A percentile compares a stretch with the other conserved stretches of the same genome.
Evolutionary conservation across 352 stramenopile genomes (phyloP).

Genomic region (Pythium oligandrum): DNA sequence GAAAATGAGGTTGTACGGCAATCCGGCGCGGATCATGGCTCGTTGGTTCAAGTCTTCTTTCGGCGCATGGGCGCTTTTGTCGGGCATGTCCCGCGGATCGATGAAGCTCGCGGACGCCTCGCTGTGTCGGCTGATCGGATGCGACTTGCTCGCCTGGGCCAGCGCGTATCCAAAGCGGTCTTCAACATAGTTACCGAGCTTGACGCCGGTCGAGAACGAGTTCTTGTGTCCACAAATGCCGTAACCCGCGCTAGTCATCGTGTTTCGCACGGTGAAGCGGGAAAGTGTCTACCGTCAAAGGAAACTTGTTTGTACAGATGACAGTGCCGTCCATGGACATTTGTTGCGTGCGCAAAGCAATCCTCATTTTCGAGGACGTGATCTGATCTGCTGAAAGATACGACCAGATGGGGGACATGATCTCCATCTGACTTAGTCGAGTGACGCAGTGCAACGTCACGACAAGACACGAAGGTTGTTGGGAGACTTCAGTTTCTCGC

Average conservation of each 20-base stretch:
- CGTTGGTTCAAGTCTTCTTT: conserved; percentile 46
- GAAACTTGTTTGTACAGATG: too few relatives aligned
- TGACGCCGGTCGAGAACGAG: conserved; percentile 63
- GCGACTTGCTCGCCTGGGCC: conserved; percentile 26
- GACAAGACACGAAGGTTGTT: too few relatives aligned
- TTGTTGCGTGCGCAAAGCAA: too few relatives aligned
- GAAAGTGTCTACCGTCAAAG: conserved; percentile 2
- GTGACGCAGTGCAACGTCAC: too few relatives aligned
- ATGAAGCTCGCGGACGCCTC: conserved; percentile 54
- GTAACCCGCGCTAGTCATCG: conserved; percentile 46
- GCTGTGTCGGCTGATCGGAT: conserved; percentile 37
- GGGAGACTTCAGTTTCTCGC: too few relatives aligned
- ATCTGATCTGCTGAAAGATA: too few relatives aligned
- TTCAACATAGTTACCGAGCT: conserved; percentile 83
- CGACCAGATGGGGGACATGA: too few relatives aligned
- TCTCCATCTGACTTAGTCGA: too few relatives aligned
- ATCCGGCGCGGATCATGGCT: conserved; percentile 42
- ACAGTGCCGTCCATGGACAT: too few relatives aligned
- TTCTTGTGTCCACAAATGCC: conserved; percentile 85
- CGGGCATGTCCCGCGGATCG: conserved; percentile 42
- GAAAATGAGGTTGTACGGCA: conserved; percentile 74
- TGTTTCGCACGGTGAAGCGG: background rate
- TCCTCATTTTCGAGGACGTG: too few relatives aligned
- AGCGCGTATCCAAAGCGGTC: conserved; percentile 61
- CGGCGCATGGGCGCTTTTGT: conserved; percentile 46